Conservation (phyloP, 495 filamentous ascomycete genomes). For the Daldinia childiae region DNA sequence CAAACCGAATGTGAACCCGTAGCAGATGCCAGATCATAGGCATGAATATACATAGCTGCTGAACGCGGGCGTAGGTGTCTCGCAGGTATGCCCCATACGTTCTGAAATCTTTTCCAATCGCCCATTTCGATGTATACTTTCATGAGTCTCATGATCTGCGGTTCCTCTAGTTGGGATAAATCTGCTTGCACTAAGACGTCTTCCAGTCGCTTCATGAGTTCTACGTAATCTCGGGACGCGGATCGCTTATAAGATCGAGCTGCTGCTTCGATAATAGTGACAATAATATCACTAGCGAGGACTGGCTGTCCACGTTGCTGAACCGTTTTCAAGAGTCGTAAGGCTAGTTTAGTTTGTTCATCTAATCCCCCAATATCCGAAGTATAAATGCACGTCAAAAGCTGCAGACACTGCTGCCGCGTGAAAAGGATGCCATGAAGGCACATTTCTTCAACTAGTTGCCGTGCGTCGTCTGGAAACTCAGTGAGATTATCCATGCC, state of each 20-base stretch:
- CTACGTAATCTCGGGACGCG: constrained; percentile 14
- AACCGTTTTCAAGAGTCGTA: constrained; percentile 51
- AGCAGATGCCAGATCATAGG: constrained; percentile 63
- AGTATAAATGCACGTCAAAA: constrained; percentile 50
- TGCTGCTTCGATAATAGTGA: constrained; percentile 51
- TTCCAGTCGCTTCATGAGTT: constrained; percentile 42
- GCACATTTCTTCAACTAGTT: constrained; percentile 43
- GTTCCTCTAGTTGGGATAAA: constrained; percentile 58
- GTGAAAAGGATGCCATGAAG: constrained; percentile 46
- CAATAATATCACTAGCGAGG: constrained; percentile 51
- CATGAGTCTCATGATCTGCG: constrained; percentile 60
- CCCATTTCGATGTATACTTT: constrained; percentile 49
- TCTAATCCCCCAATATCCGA: constrained; percentile 10
- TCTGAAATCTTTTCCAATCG: constrained; percentile 68
- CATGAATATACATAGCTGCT: constrained; percentile 62
- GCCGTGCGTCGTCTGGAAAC: constrained; percentile 9
- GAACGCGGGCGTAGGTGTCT: constrained; percentile 61
- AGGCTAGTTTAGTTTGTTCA: constrained; percentile 43
- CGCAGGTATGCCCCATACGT: constrained; percentile 66
- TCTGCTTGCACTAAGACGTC: constrained; percentile 38
- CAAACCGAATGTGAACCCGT: constrained; percentile 57
- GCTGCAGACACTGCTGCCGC: constrained; percentile 43
- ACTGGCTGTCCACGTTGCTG: constrained; percentile 48
- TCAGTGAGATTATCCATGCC: not conserved
- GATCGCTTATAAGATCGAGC: constrained; percentile 9